Percentiles rank a stretch among this genome's conserved stretches.
phyloP scores from a whole-genome alignment of 768 basidiomycete species.

The Tylopilus felleus region DNA sequence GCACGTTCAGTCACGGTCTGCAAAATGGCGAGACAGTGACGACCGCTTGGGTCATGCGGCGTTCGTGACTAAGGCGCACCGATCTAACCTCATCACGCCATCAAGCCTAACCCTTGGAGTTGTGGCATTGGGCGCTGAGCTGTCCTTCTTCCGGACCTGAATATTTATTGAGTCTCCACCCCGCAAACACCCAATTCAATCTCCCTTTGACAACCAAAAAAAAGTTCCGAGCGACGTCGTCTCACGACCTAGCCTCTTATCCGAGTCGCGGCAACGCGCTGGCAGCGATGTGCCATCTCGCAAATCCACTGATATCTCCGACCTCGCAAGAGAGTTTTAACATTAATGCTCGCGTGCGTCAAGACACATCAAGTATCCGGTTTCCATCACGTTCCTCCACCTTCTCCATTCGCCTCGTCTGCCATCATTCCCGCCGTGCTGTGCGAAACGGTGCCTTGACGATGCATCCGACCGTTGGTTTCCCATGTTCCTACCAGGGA shows the following conservation, averaged over 20 bases:
- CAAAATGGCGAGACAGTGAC: slow-evolving; percentile 13
- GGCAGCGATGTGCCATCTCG: neutral
- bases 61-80: slow-evolving; percentile 1
- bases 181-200: neutral
- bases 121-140: neutral
- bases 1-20: neutral
- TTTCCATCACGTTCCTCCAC: neutral
- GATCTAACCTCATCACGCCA: slow-evolving; percentile 13
- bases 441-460: slow-evolving; percentile 14
- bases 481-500: slow-evolving; percentile 6
- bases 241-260: no score
- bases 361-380: neutral
- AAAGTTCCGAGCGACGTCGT: neutral
- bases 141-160: neutral
- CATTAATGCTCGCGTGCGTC: neutral
- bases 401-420: slow-evolving; percentile 2
- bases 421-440: neutral
- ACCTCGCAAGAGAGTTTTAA: neutral
- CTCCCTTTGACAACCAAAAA: neutral
- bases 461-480: neutral
- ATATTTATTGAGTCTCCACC: neutral
- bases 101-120: neutral
- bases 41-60: neutral
- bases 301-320: neutral
- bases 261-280: neutral